A percentile compares a stretch with the other conserved stretches of the same genome.
Evolutionary conservation across 768 basidiomycete species (phyloP).

Genomic region (Trametes meyenii): DNA sequence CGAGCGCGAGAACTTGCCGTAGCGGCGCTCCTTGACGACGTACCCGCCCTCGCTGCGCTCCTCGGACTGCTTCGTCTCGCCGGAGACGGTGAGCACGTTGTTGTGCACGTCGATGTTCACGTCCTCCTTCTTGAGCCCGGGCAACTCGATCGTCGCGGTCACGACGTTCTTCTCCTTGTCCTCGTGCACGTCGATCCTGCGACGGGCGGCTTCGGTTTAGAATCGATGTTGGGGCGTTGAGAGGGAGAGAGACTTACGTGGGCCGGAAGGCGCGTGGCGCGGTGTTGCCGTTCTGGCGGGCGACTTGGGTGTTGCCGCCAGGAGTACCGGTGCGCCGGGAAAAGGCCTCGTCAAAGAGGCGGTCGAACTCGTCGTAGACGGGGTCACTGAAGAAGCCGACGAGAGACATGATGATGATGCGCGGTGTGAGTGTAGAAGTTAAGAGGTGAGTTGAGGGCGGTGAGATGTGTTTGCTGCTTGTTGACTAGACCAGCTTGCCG

Average conservation of each 20-base stretch:
- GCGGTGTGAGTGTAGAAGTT: neutral
- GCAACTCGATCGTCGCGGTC: conserved; percentile 57
- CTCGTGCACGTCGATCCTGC: conserved; percentile 51
- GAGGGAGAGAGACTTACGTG: conserved; percentile 15
- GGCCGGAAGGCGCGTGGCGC: conserved; percentile 19
- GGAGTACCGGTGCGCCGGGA: conserved; percentile 21
- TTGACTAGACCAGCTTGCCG: neutral
- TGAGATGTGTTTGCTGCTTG: neutral
- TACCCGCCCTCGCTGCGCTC: conserved; percentile 42
- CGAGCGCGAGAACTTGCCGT: conserved; percentile 51
- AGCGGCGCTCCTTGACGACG: conserved; percentile 49
- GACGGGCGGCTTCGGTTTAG: neutral
- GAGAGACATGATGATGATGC: conserved; percentile 32
- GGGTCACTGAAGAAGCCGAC: conserved; percentile 45
- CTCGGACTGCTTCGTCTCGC: conserved; percentile 39
- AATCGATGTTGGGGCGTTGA: too few species aligned
- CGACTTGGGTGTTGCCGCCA: neutral
- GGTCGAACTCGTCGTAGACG: conserved; percentile 45
- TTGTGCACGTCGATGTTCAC: conserved; percentile 51
- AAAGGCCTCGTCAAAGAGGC: conserved; percentile 45
- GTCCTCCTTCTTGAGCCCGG: conserved; percentile 53
- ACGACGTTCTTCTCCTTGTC: conserved; percentile 44
- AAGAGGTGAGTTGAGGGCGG: neutral
- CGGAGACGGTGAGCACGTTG: conserved; percentile 50
- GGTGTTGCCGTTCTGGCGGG: neutral